phyloP scores from a whole-genome alignment of 2,329 filamentous ascomycete genomes.

The Xylariaceae sp. region DNA sequence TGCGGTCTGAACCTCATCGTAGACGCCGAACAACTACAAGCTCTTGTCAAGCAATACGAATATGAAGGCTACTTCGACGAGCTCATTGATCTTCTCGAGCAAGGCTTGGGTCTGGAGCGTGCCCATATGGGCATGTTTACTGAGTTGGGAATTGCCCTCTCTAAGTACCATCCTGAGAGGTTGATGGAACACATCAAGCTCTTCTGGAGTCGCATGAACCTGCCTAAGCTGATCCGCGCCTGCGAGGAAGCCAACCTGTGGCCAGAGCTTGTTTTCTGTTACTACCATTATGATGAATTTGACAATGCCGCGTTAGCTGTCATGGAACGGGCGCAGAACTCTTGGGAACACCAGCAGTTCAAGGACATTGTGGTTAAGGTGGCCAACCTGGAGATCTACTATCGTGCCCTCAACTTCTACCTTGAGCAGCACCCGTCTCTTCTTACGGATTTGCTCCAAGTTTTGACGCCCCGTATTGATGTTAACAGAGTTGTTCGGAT shows the following conservation, averaged over 20 bases:
- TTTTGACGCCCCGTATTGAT: constrained; percentile 89
- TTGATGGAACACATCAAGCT: constrained; percentile 99
- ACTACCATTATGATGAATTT: constrained; percentile 97
- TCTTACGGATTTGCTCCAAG: constrained; percentile 93
- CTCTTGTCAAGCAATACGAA: constrained; percentile 96
- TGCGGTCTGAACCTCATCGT: constrained; percentile 98
- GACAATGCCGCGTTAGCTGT: constrained; percentile 97
- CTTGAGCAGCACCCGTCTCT: constrained; percentile 95
- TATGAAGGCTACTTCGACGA: constrained; percentile 97
- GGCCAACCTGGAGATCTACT: constrained; percentile 98
- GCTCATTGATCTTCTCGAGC: constrained; percentile 91
- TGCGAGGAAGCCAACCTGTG: constrained; percentile 95
- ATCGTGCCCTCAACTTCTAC: constrained; percentile 95
- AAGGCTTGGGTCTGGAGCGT: constrained; percentile 89
- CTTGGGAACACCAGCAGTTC: constrained; percentile 99
- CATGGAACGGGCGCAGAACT: constrained; percentile 96
- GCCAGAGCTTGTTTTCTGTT: constrained; percentile 97
- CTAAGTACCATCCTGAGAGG: constrained; percentile 93
- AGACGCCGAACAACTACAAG: constrained; percentile 92
- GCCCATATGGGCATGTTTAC: constrained; percentile 99
- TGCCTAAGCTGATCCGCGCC: constrained; percentile 93
- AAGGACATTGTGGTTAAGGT: constrained; percentile 99
- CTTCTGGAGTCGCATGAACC: constrained; percentile 98
- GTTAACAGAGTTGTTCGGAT: constrained; percentile 99
- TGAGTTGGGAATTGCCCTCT: constrained; percentile 86